phyloP scores from a whole-genome alignment of 371 early-diverging fungal species.

The Blastocladiella emersonii region DNA sequence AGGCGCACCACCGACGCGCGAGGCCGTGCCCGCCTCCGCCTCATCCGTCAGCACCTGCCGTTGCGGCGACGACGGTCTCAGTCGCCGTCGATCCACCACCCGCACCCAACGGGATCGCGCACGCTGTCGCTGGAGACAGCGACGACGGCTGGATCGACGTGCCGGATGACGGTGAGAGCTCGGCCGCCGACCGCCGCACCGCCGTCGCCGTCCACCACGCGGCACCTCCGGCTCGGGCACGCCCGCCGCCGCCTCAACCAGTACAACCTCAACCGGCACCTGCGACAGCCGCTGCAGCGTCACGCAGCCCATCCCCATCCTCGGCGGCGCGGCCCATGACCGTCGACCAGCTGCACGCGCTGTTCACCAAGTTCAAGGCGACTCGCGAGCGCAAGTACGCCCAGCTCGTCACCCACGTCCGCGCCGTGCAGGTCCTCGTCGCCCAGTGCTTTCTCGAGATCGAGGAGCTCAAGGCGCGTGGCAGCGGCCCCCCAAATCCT shows the following conservation, averaged over 20 bases:
- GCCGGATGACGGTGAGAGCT: background rate
- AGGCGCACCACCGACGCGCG: too few relatives aligned
- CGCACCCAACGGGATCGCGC: too few relatives aligned
- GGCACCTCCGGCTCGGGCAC: background rate
- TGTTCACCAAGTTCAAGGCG: background rate
- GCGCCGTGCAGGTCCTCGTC: background rate
- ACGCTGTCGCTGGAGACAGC: too few relatives aligned
- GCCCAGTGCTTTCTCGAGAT: background rate
- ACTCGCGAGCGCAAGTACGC: conserved; percentile 1
- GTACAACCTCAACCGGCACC: too few relatives aligned
- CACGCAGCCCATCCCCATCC: background rate
- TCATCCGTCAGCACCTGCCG: too few relatives aligned
- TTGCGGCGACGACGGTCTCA: too few relatives aligned
- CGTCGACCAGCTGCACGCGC: background rate
- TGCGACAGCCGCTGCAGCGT: too few relatives aligned
- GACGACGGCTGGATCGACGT: too few relatives aligned
- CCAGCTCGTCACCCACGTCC: background rate
- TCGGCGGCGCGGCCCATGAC: background rate
- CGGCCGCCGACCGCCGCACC: background rate
- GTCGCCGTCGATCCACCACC: too few relatives aligned
- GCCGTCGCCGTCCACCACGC: background rate
- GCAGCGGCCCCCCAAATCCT: too few relatives aligned
- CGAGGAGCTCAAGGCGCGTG: background rate
- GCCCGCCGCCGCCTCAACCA: background rate
- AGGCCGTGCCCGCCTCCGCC: too few relatives aligned